Percentiles rank a stretch among this genome's conserved stretches.
Evolutionary conservation across 2,329 filamentous ascomycete genomes (phyloP).

Genomic region (Cercospora sp.): DNA sequence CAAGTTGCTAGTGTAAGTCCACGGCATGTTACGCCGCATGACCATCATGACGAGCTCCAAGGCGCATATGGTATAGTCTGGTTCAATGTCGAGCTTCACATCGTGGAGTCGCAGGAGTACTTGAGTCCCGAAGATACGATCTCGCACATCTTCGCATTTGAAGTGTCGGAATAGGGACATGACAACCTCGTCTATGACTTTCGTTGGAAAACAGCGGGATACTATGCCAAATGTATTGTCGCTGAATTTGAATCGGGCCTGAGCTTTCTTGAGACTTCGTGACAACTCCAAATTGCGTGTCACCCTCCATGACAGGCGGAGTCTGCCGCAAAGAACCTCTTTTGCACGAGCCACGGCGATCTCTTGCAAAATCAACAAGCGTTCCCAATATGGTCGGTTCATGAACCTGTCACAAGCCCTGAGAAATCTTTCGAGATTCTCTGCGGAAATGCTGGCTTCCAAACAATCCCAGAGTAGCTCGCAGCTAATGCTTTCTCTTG

Average conservation of each 20-base stretch:
- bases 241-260: not conserved
- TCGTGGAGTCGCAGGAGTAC: accelerated
- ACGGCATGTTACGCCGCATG: not conserved
- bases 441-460: not conserved
- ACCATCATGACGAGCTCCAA: not conserved
- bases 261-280: not conserved
- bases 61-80: not conserved
- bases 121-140: not conserved
- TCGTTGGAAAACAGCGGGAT: not conserved
- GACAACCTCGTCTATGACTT: not conserved
- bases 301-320: not conserved
- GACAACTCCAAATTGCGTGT: not conserved
- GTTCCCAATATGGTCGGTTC: not conserved
- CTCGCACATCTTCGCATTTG: not conserved
- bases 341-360: not conserved
- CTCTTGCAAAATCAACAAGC: not conserved
- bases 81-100: not conserved
- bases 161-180: not conserved
- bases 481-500: too few relatives aligned
- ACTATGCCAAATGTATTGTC: not conserved
- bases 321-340: not conserved
- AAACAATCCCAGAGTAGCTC: not conserved
- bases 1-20: not conserved
- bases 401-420: not conserved
- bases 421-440: not conserved